Base-by-base conservation (phyloP, 495 filamentous ascomycete species). In the Thermothielavioides terrestris region DNA sequence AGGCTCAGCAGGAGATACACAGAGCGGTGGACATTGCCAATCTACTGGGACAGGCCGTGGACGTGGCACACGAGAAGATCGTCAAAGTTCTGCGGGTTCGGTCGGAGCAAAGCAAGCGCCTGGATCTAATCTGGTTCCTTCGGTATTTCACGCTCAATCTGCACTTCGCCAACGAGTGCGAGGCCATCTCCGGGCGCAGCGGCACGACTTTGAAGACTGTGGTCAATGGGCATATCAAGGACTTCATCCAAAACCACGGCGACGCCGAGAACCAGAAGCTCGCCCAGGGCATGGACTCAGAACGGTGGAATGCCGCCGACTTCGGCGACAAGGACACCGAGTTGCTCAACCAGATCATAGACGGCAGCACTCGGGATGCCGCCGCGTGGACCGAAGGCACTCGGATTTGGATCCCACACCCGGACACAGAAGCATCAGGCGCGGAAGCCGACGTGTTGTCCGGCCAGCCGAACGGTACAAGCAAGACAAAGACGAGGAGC, bases 151-250 rank as follows among this genome's bases (percentile, higher is more conserved):
- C 80, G 7, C 79, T 99, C 17, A 97, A 96, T 56, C 79, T 90
- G 22, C 79, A 95, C 20, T 99, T 97, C 59, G 88, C 88, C 7
- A 94, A 95, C 57, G 92, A 99, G 62, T 99, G 92, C 57, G 92
- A 99, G 65, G 87, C 92, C 3, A 88, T 96, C 14, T 95, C 88
- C 12, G 92, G 92, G 3, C 79, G 92, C 46, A 82, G 88, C 45
- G 90, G 90, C 2, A 84, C 81, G 6, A 76, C 83, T 1, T 72
- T 98, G 23, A 95, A 95, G 63, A 91, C 79, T 3, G 76, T 94
- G 2, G 87, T 98, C 31, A 91, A 94, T 54, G 81, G 79, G 42
- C 92, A 98, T 50, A 96, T 98, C 59, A 82, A 81, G 39, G 89
- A 94, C 25, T 98, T 91, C 56, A 84, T 96, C 38, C 74, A 80